A percentile compares a stretch with the other conserved stretches of the same genome.
phyloP scores from a whole-genome alignment of 805 yeast genomes.

The Metschnikowia hibisci region DNA sequence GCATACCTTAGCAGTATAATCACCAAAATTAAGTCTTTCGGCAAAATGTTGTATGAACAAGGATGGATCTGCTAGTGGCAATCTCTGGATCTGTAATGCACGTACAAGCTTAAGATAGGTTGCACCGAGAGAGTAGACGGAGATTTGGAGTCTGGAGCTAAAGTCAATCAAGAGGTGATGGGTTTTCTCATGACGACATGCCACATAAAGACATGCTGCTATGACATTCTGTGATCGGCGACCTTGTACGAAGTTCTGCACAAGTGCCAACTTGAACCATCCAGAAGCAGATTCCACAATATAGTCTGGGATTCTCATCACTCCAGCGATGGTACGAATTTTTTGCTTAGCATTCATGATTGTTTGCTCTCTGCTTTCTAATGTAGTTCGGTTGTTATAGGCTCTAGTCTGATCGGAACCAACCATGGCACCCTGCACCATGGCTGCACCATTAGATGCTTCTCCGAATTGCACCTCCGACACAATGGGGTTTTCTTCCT shows the following conservation, averaged over 20 bases:
- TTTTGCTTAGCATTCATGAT: conserved; percentile 77
- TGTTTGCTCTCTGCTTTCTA: conserved; percentile 89
- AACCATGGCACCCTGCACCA: conserved; percentile 91
- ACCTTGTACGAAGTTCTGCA: conserved; percentile 94
- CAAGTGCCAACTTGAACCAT: conserved; percentile 84
- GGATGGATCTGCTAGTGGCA: conserved; percentile 93
- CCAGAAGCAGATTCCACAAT: conserved; percentile 82
- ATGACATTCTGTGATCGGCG: conserved; percentile 91
- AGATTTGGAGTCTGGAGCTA: conserved; percentile 81
- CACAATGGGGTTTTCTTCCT: conserved; percentile 90
- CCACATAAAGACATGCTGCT: conserved; percentile 91
- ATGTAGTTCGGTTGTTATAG: conserved; percentile 60
- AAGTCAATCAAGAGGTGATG: conserved; percentile 96
- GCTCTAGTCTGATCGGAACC: conserved; percentile 83
- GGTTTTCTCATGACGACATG: conserved; percentile 87
- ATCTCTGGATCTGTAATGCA: conserved; percentile 64
- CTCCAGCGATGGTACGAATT: conserved; percentile 74
- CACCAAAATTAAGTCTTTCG: conserved; percentile 78
- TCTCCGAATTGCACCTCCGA: conserved; percentile 95
- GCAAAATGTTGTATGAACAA: conserved; percentile 92
- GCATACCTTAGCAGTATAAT: conserved; percentile 66
- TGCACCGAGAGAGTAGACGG: conserved; percentile 93
- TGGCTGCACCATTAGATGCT: conserved; percentile 87
- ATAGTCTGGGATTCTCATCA: conserved; percentile 75
- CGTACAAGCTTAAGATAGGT: conserved; percentile 93